Evolutionary conservation across 192 early-diverging fungal genomes (phyloP).

Genomic region (Gaertneriomyces semiglobifer): DNA sequence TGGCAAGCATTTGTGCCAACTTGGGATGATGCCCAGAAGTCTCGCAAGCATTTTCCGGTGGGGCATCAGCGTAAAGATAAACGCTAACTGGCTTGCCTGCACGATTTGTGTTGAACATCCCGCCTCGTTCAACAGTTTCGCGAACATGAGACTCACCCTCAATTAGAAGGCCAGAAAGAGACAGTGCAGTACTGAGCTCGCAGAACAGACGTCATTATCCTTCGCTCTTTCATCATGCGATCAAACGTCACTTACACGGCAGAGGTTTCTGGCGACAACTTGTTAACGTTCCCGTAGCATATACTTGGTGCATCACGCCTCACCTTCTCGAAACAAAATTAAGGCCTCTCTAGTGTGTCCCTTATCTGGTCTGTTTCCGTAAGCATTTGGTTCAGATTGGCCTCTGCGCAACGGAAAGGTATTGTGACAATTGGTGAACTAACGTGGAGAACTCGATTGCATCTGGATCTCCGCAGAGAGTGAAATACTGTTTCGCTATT

Average conservation of each 20-base stretch:
- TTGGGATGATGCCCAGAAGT: not conserved
- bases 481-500: no score
- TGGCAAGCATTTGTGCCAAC: slow-evolving; percentile 3
- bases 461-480: no score
- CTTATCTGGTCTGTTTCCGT: not conserved
- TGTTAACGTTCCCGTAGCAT: not conserved
- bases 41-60: no score
- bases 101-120: no score
- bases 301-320: not conserved
- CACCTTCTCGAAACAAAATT: slow-evolving; percentile 4
- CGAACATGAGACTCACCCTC: not conserved
- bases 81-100: no score
- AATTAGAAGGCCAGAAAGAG: not conserved
- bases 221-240: not conserved
- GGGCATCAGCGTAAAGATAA: no score
- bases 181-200: not conserved
- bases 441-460: no score
- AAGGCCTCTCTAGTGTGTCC: not conserved
- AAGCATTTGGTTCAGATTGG: not conserved
- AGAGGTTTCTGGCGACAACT: not conserved
- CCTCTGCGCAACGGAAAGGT: no score
- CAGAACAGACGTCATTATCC: not conserved
- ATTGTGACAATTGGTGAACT: no score
- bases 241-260: not conserved
- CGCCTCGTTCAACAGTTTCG: no score